Conservation (phyloP, 1,284 basidiomycete genomes). For the Trametes sp. region DNA sequence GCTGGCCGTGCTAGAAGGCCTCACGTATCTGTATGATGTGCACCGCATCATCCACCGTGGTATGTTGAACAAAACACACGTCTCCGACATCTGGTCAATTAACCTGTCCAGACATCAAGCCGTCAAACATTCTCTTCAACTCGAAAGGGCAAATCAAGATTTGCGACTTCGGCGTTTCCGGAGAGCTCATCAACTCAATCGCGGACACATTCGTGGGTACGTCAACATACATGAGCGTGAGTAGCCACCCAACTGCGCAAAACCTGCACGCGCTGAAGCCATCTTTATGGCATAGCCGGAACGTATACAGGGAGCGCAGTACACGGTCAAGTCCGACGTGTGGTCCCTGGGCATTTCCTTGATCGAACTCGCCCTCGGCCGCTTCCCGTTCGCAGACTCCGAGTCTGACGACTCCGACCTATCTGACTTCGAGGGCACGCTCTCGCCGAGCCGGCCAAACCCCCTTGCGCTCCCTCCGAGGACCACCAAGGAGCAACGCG, state of each 20-base stretch:
- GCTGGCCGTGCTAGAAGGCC: slow-evolving; percentile 89
- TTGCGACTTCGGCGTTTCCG: slow-evolving; percentile 98
- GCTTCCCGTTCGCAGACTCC: slow-evolving; percentile 88
- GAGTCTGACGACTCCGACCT: slow-evolving; percentile 70
- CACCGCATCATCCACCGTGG: slow-evolving; percentile 99
- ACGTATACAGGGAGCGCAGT: slow-evolving; percentile 97
- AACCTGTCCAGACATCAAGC: slow-evolving; percentile 89
- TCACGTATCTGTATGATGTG: slow-evolving; percentile 98
- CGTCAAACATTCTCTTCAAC: slow-evolving; percentile 96
- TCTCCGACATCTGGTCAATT: not conserved
- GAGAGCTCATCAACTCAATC: slow-evolving; percentile 98
- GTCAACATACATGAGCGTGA: slow-evolving; percentile 98
- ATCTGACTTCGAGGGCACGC: slow-evolving; percentile 74
- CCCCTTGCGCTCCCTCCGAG: slow-evolving; percentile 46
- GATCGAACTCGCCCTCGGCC: slow-evolving; percentile 93
- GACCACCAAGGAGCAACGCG: slow-evolving; percentile 55
- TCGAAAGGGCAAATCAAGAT: slow-evolving; percentile 96
- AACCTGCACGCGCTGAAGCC: slow-evolving; percentile 17
- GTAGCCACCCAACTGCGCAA: slow-evolving; percentile 56
- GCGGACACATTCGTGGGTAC: slow-evolving; percentile 99
- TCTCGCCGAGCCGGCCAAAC: slow-evolving; percentile 61
- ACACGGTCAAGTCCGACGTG: slow-evolving; percentile 97
- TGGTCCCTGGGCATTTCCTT: slow-evolving; percentile 97
- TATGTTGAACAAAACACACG: slow-evolving; percentile 48
- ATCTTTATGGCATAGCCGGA: slow-evolving; percentile 73